Evolutionary conservation across 805 yeast genomes (phyloP).

Genomic region (Lachancea nothofagi): DNA sequence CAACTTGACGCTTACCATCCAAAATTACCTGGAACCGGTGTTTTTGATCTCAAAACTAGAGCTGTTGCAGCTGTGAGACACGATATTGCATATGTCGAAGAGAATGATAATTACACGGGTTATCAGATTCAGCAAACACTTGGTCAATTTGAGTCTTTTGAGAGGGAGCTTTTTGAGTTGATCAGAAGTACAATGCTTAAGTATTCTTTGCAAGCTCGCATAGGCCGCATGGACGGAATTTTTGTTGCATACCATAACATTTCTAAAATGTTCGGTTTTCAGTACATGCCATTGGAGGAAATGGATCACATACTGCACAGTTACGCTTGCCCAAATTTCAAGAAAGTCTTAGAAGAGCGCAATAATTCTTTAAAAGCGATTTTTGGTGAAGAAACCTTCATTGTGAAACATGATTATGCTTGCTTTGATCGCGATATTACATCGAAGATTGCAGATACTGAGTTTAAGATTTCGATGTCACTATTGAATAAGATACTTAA

Average conservation of each 20-base stretch:
- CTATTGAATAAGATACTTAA: conserved; percentile 45
- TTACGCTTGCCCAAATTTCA: conserved; percentile 30
- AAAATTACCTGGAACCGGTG: conserved; percentile 81
- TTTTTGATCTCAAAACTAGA: conserved; percentile 86
- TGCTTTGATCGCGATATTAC: conserved; percentile 22
- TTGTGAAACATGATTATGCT: conserved; percentile 17
- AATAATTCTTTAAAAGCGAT: conserved; percentile 13
- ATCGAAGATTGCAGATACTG: conserved; percentile 52
- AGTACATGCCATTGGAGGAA: conserved; percentile 70
- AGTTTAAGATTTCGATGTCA: conserved; percentile 55
- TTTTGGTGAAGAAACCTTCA: conserved; percentile 22
- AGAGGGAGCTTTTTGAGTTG: conserved; percentile 72
- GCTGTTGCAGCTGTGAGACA: conserved; percentile 84
- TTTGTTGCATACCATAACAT: conserved; percentile 88
- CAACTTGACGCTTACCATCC: conserved; percentile 81
- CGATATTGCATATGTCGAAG: conserved; percentile 59
- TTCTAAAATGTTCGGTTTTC: conserved; percentile 77
- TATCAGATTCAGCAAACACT: conserved; percentile 58
- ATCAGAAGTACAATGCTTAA: conserved; percentile 72
- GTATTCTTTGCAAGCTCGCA: conserved; percentile 85
- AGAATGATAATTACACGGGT: conserved; percentile 48
- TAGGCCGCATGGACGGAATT: conserved; percentile 96
- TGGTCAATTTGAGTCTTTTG: conserved; percentile 76
- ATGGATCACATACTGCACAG: conserved; percentile 62
- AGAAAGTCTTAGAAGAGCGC: conserved; percentile 14